Conservation (phyloP, 2,329 filamentous ascomycete genomes). For the Lachnum nothofagi region DNA sequence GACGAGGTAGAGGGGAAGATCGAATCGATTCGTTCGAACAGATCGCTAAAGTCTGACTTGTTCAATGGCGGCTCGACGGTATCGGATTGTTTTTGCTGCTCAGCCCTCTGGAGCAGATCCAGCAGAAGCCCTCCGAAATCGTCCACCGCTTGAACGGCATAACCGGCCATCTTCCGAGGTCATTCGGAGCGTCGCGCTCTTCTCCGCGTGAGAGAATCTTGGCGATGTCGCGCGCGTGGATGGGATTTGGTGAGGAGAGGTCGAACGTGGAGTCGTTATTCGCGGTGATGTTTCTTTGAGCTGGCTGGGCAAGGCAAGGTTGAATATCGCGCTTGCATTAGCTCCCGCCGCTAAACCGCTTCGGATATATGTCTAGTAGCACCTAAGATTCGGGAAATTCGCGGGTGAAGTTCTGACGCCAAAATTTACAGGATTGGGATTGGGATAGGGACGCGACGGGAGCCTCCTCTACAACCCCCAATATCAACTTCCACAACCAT, state of each 20-base stretch:
- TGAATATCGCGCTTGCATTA: neutral
- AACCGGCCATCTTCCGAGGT: constrained; percentile 43
- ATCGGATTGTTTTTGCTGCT: constrained; percentile 51
- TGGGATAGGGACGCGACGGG: constrained; percentile 9
- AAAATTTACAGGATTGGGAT: neutral
- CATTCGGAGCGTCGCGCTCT: neutral
- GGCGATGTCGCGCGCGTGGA: no score
- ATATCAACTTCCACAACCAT: constrained; percentile 22
- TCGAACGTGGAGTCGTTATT: neutral
- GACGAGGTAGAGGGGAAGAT: constrained; percentile 32
- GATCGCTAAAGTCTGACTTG: constrained; percentile 57
- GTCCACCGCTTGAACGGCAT: constrained; percentile 49
- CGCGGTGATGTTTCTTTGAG: neutral
- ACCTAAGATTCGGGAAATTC: no score
- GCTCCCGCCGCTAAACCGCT: constrained; percentile 6
- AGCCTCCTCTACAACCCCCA: constrained; percentile 3
- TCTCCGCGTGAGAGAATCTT: neutral
- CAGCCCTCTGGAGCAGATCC: constrained; percentile 55
- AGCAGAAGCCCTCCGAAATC: constrained; percentile 51
- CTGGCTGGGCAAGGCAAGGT: neutral
- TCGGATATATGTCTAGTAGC: neutral
- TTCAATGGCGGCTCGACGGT: constrained; percentile 70
- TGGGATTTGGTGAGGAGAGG: neutral
- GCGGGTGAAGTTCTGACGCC: neutral
- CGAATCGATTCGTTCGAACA: constrained; percentile 42